Percentiles rank a stretch among this genome's conserved stretches.
These are phyloP conservation scores for Phylloboletellus chloephorus DNA, from an alignment of 1,284 basidiomycete species.

Conservation along the genomic window DNA sequence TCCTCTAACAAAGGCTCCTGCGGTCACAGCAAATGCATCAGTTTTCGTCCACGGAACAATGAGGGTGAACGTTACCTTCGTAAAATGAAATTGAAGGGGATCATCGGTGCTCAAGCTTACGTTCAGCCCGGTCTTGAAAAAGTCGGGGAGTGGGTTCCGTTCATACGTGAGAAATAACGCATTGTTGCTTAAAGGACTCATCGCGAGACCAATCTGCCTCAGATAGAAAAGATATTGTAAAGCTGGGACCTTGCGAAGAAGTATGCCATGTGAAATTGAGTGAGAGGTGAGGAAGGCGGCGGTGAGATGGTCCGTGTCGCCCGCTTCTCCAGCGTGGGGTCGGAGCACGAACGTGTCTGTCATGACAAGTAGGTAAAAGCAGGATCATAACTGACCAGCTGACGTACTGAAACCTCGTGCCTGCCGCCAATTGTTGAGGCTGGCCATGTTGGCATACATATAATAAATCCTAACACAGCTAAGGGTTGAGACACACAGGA, in stretches of 20 bases:
- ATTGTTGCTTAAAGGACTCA: constrained; percentile 98
- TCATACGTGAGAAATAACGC: constrained; percentile 97
- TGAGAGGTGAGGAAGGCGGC: constrained; percentile 95
- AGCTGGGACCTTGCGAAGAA: constrained; percentile 95
- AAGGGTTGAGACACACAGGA: not conserved
- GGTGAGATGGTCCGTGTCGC: constrained; percentile 95
- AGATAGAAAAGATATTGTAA: constrained; percentile 93
- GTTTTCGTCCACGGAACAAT: not conserved
- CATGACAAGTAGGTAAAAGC: not conserved
- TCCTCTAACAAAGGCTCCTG: constrained; percentile 95
- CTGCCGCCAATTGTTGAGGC: constrained; percentile 89
- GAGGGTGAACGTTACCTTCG: constrained; percentile 57
- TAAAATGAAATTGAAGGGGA: constrained; percentile 94
- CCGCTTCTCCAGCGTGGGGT: constrained; percentile 97
- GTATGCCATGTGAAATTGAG: constrained; percentile 97
- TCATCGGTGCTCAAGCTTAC: constrained; percentile 97
- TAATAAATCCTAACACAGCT: constrained; percentile 78
- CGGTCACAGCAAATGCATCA: not conserved
- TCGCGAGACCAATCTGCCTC: constrained; percentile 95
- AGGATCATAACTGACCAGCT: not conserved
- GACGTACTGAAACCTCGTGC: constrained; percentile 85
- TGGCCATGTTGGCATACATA: constrained; percentile 95
- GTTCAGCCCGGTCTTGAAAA: constrained; percentile 95
- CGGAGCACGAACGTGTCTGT: constrained; percentile 94
- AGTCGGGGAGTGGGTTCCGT: constrained; percentile 94